phyloP scores from a whole-genome alignment of 2,329 filamentous ascomycete species.

The Ophiocordyceps robertsii region DNA sequence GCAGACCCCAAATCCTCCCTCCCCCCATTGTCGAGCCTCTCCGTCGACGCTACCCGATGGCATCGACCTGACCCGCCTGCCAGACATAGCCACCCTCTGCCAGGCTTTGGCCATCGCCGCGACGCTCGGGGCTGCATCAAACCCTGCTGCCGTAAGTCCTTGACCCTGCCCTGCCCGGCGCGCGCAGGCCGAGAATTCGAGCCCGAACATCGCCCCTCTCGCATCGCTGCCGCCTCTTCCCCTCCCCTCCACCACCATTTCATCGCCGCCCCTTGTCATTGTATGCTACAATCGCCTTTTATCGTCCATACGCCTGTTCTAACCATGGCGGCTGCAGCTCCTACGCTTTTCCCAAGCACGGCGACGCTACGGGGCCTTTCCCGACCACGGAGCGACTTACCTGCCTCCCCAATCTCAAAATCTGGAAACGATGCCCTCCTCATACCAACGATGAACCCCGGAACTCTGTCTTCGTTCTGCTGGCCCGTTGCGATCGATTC shows the following conservation, averaged over 20 bases:
- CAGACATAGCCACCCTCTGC: not conserved
- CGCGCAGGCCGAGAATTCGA: conserved; percentile 5
- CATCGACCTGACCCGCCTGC: conserved; percentile 7
- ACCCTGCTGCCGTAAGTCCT: conserved; percentile 6
- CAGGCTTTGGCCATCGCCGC: not conserved
- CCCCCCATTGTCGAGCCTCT: not conserved
- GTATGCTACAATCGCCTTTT: not conserved
- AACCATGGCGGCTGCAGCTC: not conserved
- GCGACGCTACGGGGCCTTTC: not conserved
- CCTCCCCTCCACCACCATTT: not conserved
- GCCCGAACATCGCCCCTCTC: conserved; percentile 1
- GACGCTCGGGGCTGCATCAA: conserved; percentile 2
- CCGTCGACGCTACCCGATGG: conserved; percentile 7
- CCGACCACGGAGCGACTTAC: not conserved
- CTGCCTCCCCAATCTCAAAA: not conserved
- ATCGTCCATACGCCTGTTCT: not conserved
- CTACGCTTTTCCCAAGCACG: not conserved
- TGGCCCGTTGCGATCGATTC: conserved; percentile 40
- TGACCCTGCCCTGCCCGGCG: conserved; percentile 1
- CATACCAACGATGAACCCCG: conserved; percentile 42
- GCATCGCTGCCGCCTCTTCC: not conserved
- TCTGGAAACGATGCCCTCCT: conserved; percentile 19
- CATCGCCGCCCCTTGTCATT: not conserved
- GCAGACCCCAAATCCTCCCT: conserved; percentile 1
- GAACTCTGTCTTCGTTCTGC: conserved; percentile 31